These are phyloP conservation scores for Harringtonia aguacate DNA, from an alignment of 2,329 filamentous ascomycete species.

Conservation along the genomic window DNA sequence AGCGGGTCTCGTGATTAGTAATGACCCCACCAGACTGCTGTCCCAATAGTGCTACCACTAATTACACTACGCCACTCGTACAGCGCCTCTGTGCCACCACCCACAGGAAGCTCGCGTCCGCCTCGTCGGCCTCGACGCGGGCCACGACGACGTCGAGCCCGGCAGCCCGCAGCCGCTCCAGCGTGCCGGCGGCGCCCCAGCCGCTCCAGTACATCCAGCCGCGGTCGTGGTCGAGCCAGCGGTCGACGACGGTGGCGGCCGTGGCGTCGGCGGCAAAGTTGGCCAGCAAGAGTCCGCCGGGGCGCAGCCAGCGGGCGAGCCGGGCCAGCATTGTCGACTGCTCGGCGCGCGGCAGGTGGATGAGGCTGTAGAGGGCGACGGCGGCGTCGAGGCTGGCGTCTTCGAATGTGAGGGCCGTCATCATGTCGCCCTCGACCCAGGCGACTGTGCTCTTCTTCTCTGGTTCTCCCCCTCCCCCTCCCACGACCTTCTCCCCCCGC, in stretches of 20 bases:
- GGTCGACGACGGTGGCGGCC: slow-evolving; percentile 19
- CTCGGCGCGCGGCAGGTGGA: slow-evolving; percentile 41
- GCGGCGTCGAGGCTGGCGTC: slow-evolving; percentile 32
- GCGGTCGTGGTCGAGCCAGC: slow-evolving; percentile 26
- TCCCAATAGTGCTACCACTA: too few species aligned
- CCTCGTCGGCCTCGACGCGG: slow-evolving; percentile 20
- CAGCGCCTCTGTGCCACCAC: slow-evolving; percentile 22
- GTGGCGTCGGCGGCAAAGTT: slow-evolving; percentile 28
- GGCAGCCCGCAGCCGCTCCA: slow-evolving; percentile 17
- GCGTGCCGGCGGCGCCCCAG: slow-evolving; percentile 23
- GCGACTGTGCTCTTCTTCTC: slow-evolving; percentile 13
- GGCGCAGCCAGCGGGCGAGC: slow-evolving; percentile 36
- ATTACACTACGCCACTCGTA: too few species aligned
- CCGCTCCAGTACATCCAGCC: slow-evolving; percentile 35
- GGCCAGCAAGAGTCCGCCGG: slow-evolving; percentile 37
- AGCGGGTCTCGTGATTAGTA: too few species aligned
- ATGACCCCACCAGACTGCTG: too few species aligned
- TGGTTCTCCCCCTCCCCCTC: not conserved
- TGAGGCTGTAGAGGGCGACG: slow-evolving; percentile 41
- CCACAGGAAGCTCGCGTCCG: slow-evolving; percentile 26
- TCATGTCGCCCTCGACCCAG: slow-evolving; percentile 28
- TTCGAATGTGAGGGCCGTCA: slow-evolving; percentile 20
- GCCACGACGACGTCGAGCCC: slow-evolving; percentile 22
- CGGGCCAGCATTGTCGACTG: slow-evolving; percentile 33
- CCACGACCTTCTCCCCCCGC: slow-evolving; percentile 4